phyloP scores from a whole-genome alignment of 1,284 basidiomycete genomes.

The Austroboletus rostrupii region DNA sequence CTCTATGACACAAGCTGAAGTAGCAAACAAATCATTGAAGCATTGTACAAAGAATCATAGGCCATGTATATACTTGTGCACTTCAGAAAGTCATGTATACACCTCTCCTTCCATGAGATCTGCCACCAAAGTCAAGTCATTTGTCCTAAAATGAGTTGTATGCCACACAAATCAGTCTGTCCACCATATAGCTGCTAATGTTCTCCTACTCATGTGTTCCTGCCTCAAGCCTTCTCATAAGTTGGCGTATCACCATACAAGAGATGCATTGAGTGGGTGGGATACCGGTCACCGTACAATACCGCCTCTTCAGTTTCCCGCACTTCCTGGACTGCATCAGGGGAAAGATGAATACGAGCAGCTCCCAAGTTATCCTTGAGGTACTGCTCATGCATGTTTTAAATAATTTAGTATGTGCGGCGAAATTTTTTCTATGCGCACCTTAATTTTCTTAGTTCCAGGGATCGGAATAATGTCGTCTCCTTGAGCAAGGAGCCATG shows the following conservation, averaged over 20 bases:
- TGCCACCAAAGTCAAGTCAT: no score
- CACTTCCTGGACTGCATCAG: constrained; percentile 33
- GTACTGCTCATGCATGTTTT: constrained; percentile 25
- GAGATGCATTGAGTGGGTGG: neutral
- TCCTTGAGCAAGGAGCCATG: constrained; percentile 44
- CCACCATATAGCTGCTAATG: no score
- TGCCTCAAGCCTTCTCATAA: neutral
- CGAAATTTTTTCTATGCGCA: neutral
- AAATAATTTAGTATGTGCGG: neutral
- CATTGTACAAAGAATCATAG: no score
- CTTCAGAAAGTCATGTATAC: no score
- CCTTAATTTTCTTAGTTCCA: constrained; percentile 30
- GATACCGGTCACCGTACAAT: constrained; percentile 22
- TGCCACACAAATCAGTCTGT: no score
- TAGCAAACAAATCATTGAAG: no score
- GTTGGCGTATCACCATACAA: constrained; percentile 19
- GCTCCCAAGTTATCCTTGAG: constrained; percentile 40
- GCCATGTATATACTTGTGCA: no score
- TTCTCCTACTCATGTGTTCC: no score
- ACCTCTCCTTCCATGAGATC: no score
- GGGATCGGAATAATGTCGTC: constrained; percentile 35
- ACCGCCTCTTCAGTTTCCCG: constrained; percentile 27
- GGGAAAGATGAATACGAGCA: constrained; percentile 27
- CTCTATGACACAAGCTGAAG: no score
- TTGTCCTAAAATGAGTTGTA: no score